Base-by-base conservation (phyloP, 768 basidiomycete genomes). In the Suillus bovinus region DNA sequence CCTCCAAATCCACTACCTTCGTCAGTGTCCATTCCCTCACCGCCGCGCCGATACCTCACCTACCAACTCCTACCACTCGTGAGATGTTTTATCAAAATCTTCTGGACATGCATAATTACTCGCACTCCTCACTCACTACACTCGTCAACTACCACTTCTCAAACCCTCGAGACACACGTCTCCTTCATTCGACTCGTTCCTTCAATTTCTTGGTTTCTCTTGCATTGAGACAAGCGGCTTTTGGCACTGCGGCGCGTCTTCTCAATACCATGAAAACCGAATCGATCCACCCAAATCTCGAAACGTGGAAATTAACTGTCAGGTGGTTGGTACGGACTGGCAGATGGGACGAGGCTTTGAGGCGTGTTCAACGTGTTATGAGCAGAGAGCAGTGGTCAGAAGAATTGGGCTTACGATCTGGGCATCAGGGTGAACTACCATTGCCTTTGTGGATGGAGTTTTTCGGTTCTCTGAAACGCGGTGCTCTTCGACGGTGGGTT, bases 391-490 rank as follows among this genome's bases (percentile, higher is more conserved):
- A 61, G 61, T 56, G 64, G 53, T 58, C 63, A 63, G 60, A 54
- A 33, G 50, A 61, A 61, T 33, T 67, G 33, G 44, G 63, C 27
- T 59, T 42, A 47, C 50, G 58, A 7, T 34, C 33, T 11, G 55
- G 42, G 29, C 47, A 9, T 31, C 64, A 62, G 8, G 47, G 62
- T 34, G 59, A 67, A 16, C 73, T 80, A 36, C 83, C 81, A 31
- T 75, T 84, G 31, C 69, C 74, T 5, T 71, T 90, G 57, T 90
- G 87, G 88, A 62, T 84, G 49, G 88, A 90, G 64, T 83, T 90
- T 65, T 82, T 85, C 66, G 78, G 79, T 53, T 76, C 78, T 20
- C 68, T 72, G 64, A 80, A 79, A 60, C 72, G 75, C 57, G 75
- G 77, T 52, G 77, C 73, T 6, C 64, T 71, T 31, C 70, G 72